phyloP scores from a whole-genome alignment of 2,329 filamentous ascomycete species.

The Cordyceps javanica region DNA sequence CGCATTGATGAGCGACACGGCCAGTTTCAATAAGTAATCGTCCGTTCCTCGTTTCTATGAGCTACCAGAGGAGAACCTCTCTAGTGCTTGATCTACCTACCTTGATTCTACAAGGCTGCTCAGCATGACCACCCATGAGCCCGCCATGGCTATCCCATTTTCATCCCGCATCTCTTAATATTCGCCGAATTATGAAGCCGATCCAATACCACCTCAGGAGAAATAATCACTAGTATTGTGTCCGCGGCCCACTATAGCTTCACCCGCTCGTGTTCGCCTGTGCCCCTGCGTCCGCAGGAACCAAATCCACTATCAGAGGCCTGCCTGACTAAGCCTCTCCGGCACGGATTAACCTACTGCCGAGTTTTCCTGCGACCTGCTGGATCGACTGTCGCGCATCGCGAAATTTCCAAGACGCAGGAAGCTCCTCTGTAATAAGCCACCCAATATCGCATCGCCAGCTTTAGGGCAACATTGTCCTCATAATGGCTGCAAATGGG shows the following conservation, averaged over 20 bases:
- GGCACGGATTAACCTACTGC: conserved; percentile 1
- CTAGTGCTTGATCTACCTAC: too few relatives aligned
- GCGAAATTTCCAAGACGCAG: conserved; percentile 4
- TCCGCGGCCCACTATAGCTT: neutral
- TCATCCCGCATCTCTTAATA: neutral
- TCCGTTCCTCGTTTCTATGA: too few relatives aligned
- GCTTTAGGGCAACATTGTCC: neutral
- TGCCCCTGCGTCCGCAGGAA: neutral
- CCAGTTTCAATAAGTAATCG: neutral
- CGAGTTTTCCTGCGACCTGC: neutral
- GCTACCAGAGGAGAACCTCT: too few relatives aligned
- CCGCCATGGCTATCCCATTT: too few relatives aligned
- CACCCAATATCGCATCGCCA: neutral
- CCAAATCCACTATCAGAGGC: too few relatives aligned
- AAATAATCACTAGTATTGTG: neutral
- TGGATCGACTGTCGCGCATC: conserved; percentile 1
- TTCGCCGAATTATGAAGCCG: neutral
- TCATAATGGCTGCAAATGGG: conserved; percentile 32
- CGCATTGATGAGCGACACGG: too few relatives aligned
- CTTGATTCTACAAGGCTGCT: too few relatives aligned
- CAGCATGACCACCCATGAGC: too few relatives aligned
- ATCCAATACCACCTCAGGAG: neutral
- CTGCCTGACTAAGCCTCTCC: conserved; percentile 2
- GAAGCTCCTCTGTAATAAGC: neutral
- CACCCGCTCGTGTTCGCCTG: neutral